Conservation (phyloP, 139 green algal genomes). For the Raphidocelis subcapitata region DNA sequence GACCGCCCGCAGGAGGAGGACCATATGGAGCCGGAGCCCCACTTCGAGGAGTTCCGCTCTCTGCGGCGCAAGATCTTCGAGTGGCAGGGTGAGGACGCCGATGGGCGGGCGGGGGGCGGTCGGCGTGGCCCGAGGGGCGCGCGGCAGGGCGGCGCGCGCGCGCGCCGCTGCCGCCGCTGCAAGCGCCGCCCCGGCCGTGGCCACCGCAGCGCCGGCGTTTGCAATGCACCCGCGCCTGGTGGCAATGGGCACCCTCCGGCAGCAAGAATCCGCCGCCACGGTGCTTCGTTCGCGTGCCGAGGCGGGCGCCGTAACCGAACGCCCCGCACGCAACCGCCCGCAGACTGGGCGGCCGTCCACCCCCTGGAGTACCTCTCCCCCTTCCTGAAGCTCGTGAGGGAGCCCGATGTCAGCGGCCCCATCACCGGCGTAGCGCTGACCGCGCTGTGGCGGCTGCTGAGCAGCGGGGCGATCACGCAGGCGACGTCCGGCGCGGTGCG, state of each 20-base stretch:
- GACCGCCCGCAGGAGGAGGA: constrained; percentile 64
- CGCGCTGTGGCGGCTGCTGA: constrained; percentile 78
- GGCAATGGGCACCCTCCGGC: too few species aligned
- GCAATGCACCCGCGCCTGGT: too few species aligned
- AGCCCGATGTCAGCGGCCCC: constrained; percentile 84
- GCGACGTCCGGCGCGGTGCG: too few species aligned
- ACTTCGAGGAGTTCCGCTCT: constrained; percentile 76
- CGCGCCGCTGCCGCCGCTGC: too few species aligned
- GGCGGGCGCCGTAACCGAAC: too few species aligned
- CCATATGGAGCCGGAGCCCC: constrained; percentile 80
- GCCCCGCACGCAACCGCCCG: not conserved
- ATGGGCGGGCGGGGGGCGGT: too few species aligned
- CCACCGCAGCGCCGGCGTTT: too few species aligned
- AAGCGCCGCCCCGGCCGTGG: too few species aligned
- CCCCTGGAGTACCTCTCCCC: constrained; percentile 85
- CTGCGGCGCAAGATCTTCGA: constrained; percentile 83
- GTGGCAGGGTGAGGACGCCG: constrained; percentile 47
- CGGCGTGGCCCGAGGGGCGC: too few species aligned
- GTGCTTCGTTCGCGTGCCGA: too few species aligned
- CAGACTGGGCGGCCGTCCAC: constrained; percentile 73
- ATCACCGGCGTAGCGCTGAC: constrained; percentile 89
- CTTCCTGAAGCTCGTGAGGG: constrained; percentile 89
- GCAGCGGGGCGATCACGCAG: constrained; percentile 29
- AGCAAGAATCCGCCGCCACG: too few species aligned
- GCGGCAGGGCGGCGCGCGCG: too few species aligned